Percentiles rank a stretch among this genome's conserved stretches.
Conservation (phyloP, 805 yeast genomes). For the Lachancea meyersii region DNA sequence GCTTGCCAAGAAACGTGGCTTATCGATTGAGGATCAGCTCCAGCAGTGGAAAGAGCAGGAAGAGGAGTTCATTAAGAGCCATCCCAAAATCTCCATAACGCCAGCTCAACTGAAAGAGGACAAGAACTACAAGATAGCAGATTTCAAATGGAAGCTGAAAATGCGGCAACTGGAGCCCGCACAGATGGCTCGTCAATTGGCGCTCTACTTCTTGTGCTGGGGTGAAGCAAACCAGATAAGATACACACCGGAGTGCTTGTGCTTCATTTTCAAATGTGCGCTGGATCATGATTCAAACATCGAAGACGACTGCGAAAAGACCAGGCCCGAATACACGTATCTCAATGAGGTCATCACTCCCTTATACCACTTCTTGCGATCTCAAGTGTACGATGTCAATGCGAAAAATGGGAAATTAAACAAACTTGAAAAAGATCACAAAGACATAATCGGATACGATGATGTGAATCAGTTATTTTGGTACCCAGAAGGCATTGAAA, state of each 20-base stretch:
- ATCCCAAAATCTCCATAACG: constrained; percentile 52
- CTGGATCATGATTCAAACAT: constrained; percentile 59
- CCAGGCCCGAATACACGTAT: constrained; percentile 42
- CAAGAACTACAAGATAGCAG: constrained; percentile 65
- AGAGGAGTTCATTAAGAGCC: constrained; percentile 42
- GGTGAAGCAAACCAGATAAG: constrained; percentile 85
- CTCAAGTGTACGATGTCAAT: constrained; percentile 52
- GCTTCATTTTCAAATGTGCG: constrained; percentile 77
- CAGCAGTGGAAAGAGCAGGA: constrained; percentile 42
- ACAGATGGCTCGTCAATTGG: constrained; percentile 62
- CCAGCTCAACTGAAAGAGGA: constrained; percentile 65
- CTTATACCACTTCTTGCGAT: constrained; percentile 56
- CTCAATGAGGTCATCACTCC: constrained; percentile 73
- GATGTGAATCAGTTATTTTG: constrained; percentile 86
- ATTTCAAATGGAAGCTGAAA: constrained; percentile 66
- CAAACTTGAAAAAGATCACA: constrained; percentile 67
- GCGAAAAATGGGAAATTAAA: constrained; percentile 44
- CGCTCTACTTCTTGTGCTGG: constrained; percentile 73
- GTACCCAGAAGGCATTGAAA: constrained; percentile 65
- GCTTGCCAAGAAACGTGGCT: constrained; percentile 37
- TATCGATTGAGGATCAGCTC: constrained; percentile 31
- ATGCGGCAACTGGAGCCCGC: constrained; percentile 49
- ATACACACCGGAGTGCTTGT: constrained; percentile 84
- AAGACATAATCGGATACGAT: constrained; percentile 73
- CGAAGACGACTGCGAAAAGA: constrained; percentile 26